Conservation (phyloP, 2,329 filamentous ascomycete genomes). For the Fusarium nelsonii region DNA sequence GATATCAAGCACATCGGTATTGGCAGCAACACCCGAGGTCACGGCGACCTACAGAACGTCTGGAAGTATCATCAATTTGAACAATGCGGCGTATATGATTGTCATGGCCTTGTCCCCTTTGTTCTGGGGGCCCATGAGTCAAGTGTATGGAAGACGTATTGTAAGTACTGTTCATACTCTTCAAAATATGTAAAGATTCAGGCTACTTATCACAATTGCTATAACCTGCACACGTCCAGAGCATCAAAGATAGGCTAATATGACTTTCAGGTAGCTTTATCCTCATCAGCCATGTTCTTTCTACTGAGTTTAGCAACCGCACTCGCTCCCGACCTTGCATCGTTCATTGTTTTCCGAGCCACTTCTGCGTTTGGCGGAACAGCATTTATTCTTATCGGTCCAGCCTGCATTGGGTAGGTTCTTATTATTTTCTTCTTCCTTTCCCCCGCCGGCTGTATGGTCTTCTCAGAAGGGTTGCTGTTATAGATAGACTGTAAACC, state of each 20-base stretch:
- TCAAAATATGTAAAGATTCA: neutral
- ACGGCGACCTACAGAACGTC: conserved; percentile 73
- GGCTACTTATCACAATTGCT: neutral
- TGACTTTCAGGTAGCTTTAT: conserved; percentile 56
- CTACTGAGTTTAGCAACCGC: conserved; percentile 79
- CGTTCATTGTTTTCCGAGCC: conserved; percentile 80
- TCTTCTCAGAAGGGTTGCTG: neutral
- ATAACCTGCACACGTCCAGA: no score
- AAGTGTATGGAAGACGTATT: conserved; percentile 70
- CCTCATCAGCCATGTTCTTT: conserved; percentile 73
- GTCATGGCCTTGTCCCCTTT: conserved; percentile 79
- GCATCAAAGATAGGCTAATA: conserved; percentile 4
- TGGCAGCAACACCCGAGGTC: conserved; percentile 81
- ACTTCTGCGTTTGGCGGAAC: conserved; percentile 82
- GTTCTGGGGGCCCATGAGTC: conserved; percentile 79
- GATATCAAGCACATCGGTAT: conserved; percentile 77
- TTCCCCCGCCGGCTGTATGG: neutral
- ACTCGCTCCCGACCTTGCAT: conserved; percentile 75
- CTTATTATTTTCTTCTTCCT: neutral
- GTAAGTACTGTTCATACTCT: conserved; percentile 55
- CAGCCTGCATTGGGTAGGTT: conserved; percentile 72
- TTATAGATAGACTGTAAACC: neutral
- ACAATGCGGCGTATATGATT: conserved; percentile 80
- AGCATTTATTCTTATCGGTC: conserved; percentile 78
- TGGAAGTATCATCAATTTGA: conserved; percentile 77